Evolutionary conservation across 2,329 filamentous ascomycete species (phyloP).

Genomic region (Alternaria arborescens): DNA sequence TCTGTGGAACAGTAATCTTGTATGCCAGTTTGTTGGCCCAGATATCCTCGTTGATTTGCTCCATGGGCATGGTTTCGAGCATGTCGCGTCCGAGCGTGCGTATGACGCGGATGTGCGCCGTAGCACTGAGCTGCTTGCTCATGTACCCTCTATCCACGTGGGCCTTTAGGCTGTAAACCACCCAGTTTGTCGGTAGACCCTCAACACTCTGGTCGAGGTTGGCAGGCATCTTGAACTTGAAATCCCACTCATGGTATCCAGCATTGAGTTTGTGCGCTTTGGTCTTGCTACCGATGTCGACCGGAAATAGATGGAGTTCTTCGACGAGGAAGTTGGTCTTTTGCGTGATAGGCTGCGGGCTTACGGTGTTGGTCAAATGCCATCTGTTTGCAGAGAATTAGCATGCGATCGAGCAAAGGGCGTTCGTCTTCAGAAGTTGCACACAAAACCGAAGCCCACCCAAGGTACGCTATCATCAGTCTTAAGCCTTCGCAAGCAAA

Average conservation of each 20-base stretch:
- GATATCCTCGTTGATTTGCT: slow-evolving; percentile 84
- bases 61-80: slow-evolving; percentile 67
- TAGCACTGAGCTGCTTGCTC: slow-evolving; percentile 82
- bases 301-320: slow-evolving; percentile 55
- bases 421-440: not conserved
- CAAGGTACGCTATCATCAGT: not conserved
- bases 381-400: slow-evolving; percentile 38
- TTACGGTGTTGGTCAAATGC: slow-evolving; percentile 50
- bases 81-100: slow-evolving; percentile 67
- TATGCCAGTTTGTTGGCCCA: slow-evolving; percentile 99
- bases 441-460: not conserved
- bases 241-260: slow-evolving; percentile 60
- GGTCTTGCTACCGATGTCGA: slow-evolving; percentile 46
- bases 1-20: slow-evolving; percentile 89
- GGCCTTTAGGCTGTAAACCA: slow-evolving; percentile 91
- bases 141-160: slow-evolving; percentile 88
- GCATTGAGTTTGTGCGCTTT: slow-evolving; percentile 60
- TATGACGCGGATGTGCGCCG: slow-evolving; percentile 67
- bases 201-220: slow-evolving; percentile 84
- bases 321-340: slow-evolving; percentile 59
- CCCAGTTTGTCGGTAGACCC: slow-evolving; percentile 83
- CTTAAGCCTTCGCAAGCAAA: not conserved
- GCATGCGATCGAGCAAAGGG: slow-evolving; percentile 7
- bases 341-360: slow-evolving; percentile 55
- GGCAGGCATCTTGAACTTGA: slow-evolving; percentile 58